These are phyloP conservation scores for Termitomyces sp. DNA, from an alignment of 768 basidiomycete species.

Conservation along the genomic window DNA sequence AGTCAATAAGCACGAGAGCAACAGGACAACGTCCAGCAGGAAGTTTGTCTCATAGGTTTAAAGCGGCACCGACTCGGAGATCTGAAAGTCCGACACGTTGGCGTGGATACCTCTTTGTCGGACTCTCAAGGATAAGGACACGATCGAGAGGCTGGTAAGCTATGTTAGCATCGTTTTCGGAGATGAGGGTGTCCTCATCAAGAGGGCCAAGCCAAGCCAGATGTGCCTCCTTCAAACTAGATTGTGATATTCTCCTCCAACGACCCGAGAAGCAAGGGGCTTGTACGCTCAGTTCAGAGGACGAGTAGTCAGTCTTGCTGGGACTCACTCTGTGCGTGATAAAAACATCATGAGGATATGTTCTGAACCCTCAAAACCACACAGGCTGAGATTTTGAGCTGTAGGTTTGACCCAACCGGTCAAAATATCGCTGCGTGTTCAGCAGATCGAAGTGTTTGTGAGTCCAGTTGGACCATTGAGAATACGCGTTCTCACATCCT, in stretches of 20 bases:
- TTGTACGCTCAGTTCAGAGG: constrained; percentile 81
- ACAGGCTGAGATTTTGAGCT: constrained; percentile 84
- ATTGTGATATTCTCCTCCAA: constrained; percentile 73
- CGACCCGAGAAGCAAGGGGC: constrained; percentile 72
- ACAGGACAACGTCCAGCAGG: too few relatives aligned
- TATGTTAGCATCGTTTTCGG: neutral
- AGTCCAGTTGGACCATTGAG: constrained; percentile 28
- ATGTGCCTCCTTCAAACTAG: constrained; percentile 52
- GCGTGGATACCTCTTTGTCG: too few relatives aligned
- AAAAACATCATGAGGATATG: neutral
- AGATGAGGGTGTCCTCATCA: constrained; percentile 50
- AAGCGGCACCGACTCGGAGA: too few relatives aligned
- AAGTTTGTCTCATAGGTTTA: too few relatives aligned
- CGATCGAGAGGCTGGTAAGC: neutral
- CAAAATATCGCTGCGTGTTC: constrained; percentile 93
- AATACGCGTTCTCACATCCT: constrained; percentile 3
- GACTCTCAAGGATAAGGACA: neutral
- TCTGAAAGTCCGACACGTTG: too few relatives aligned
- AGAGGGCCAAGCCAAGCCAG: constrained; percentile 57
- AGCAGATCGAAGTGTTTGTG: constrained; percentile 86
- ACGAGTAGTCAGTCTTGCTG: constrained; percentile 91
- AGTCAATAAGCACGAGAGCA: too few relatives aligned
- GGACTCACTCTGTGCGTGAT: constrained; percentile 74
- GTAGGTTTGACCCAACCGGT: constrained; percentile 92
- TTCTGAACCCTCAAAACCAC: constrained; percentile 1